Conservation (phyloP, 2,329 filamentous ascomycete species). For the Orbilia oligospora region DNA sequence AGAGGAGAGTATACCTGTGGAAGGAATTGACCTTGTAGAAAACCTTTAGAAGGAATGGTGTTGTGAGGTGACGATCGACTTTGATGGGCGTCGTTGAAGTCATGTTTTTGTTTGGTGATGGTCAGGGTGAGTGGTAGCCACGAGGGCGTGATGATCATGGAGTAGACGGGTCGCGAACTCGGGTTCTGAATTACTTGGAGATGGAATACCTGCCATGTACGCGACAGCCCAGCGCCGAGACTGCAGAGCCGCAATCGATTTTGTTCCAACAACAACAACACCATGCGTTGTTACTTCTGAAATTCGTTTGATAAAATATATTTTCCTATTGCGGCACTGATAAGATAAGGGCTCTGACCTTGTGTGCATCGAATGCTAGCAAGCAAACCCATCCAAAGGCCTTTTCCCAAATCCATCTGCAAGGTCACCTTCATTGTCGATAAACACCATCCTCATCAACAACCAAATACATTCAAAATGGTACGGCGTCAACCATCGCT, state of each 20-base stretch:
- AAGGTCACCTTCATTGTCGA: constrained; percentile 44
- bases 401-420: constrained; percentile 42
- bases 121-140: background rate
- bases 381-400: constrained; percentile 23
- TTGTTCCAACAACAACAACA: constrained; percentile 24
- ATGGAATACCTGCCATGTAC: constrained; percentile 14
- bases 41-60: constrained; percentile 87
- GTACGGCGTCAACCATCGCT: constrained; percentile 39
- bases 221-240: no score
- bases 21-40: constrained; percentile 84
- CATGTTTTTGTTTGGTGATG: constrained; percentile 28
- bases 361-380: constrained; percentile 30
- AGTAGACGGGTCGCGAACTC: constrained; percentile 4
- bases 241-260: constrained; percentile 38
- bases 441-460: constrained; percentile 60
- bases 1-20: constrained; percentile 72
- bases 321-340: constrained; percentile 20
- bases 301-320: constrained; percentile 14
- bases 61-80: constrained; percentile 78
- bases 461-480: constrained; percentile 61
- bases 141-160: constrained; percentile 19
- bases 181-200: constrained; percentile 7
- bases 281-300: constrained; percentile 3
- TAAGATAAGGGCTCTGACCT: constrained; percentile 61
- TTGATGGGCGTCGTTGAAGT: constrained; percentile 65